Evolutionary conservation across 306 rosid genomes (phyloP), one percentile per base, ranked within the genome.

Genomic region (Acacia confusa): DNA sequence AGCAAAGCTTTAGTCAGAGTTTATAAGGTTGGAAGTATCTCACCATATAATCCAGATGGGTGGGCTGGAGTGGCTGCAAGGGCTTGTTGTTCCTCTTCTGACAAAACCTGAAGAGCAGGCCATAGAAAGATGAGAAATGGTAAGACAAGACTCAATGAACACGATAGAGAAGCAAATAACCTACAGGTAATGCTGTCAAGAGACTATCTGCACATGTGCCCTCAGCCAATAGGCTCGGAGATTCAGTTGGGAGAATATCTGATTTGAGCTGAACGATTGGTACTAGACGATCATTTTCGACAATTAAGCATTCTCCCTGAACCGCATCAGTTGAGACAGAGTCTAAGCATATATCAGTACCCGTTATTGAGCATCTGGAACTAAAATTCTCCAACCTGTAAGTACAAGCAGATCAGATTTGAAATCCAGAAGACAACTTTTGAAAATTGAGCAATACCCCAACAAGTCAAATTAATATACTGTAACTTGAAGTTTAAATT

Each of bases 51-150:
- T 66, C 94, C 98, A 53, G 82, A 83, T n/a, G 98, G 97, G 82
- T 96, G 99, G 22, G 97, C 99, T 0, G 99, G 97, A 82, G 94
- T 92, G 36, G 99, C 98, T 25, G 99, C 91, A 85, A 96, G 98
- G 58, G 82, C 88, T 75, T 91, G 89, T 72, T 92, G 97, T 88
- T 94, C 92, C 86, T 91, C 95, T 79, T 85, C 85, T 7, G 99
- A 90, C 87, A 92, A 88, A 83, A 92, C 99, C 99, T 96, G 70
- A 69, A 63, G 63, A 84, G 38, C 13, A 63, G 79, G 67, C 61
- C 76, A 83, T 22, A 70, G 19, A 84, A 74, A 77, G 68, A 77
- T 70, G 30, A 78, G 87, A 81, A 84, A 75, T 14, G 32, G 70
- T 66, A 78, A 63, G 52, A 64, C 72, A 78, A 64, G 38, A 43